Percentiles rank a stretch among this genome's conserved stretches.
phyloP scores from a whole-genome alignment of 306 rosid genomes.

The Nissolia schottii region DNA sequence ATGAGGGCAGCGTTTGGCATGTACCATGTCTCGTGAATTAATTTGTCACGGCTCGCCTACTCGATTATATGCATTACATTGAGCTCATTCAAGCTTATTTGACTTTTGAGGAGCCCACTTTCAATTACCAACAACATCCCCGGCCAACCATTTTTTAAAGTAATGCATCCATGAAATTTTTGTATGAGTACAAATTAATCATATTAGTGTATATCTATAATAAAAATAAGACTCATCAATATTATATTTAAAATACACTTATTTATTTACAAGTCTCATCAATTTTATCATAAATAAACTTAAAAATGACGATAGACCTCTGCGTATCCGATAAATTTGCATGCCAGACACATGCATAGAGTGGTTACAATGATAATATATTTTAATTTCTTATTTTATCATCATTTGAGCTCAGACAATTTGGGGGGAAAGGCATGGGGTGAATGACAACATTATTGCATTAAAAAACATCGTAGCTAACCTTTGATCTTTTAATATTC shows the following conservation, averaged over 20 bases:
- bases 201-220: no score
- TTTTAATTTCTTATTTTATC: background rate
- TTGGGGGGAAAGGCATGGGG: background rate
- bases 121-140: background rate
- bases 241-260: no score
- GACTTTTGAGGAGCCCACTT: background rate
- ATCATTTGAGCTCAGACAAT: background rate
- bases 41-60: background rate
- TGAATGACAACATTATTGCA: background rate
- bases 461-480: background rate
- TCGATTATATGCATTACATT: background rate
- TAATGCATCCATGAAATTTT: background rate
- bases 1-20: background rate
- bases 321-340: no score
- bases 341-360: no score
- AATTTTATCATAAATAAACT: no score
- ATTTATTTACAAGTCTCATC: no score
- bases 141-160: background rate
- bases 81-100: background rate
- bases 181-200: no score
- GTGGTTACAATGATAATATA: conserved; percentile 1
- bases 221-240: no score
- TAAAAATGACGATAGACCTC: no score
- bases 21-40: background rate
- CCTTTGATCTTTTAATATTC: background rate